Base-by-base conservation (phyloP, 78 protist genomes). In the Diacronema lutheri region DNA sequence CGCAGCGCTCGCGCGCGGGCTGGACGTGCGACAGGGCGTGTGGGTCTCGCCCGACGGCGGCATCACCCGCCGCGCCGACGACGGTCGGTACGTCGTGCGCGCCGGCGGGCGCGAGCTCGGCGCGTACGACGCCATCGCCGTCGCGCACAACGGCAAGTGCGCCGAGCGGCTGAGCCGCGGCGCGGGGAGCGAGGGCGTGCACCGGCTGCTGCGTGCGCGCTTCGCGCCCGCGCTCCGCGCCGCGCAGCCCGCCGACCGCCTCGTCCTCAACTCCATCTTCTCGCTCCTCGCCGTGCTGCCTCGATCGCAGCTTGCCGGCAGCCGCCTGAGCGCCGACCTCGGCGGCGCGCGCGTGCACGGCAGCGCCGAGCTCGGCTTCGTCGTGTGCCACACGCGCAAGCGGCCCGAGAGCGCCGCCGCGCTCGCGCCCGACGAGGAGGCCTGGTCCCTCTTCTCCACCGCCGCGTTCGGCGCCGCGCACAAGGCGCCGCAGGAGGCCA, bases 61-160 rank as follows among this genome's bases (percentile, higher is more conserved):
- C 46, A 10, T 66, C 74, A 7, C 3, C 16, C 23, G 29, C 29
- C 1, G 3, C 13, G 16, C 1, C 23, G 10, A 12, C 44, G 46
- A 33, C 41, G 72, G 72, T 1, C 7, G 26, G 19, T 66, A 46
- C 44, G 14, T 16, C 10, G 12, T 33, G n/a, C 44, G 9, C 20
- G 44, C 4, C 23, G 4, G 21, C 7, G 25, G 69, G 20, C 13
- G 6, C 29, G 23, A 0, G 25, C 25, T 0, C 26, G 31, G 4
- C 41, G 44, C 20, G 14, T 33, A 12, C 46, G 74, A 37, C 46
- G 74, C 74, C 5, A 12, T 66, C n/a, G 74, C 35, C n/a, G 37
- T 66, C 46, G 74, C 74, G 13, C 74, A 66, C 46, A 66, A 66
- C 46, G 74, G 74, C 41, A 66, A 66, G 26, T 66, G 74, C 74